Percentiles rank a stretch among this genome's conserved stretches.
Conservation (phyloP, 2,329 filamentous ascomycete species). For the Ploettnerulaceae sp. region DNA sequence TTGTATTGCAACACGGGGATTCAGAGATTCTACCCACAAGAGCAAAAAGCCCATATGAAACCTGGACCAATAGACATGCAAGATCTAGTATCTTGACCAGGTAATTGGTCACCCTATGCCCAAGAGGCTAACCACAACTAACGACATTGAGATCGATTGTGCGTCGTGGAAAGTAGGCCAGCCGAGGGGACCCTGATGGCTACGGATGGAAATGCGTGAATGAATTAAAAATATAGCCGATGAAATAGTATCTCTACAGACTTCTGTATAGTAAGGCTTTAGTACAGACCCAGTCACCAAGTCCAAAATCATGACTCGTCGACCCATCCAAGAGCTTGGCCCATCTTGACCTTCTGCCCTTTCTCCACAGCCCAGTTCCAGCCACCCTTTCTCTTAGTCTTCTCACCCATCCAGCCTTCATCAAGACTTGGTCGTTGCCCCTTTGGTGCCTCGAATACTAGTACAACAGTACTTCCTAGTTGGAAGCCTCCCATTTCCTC, state of each 20-base stretch:
- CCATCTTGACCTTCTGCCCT: constrained; percentile 84
- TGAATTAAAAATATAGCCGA: too few species aligned
- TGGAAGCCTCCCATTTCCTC: constrained; percentile 99
- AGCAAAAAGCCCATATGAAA: too few species aligned
- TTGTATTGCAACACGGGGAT: constrained; percentile 6
- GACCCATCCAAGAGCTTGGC: constrained; percentile 76
- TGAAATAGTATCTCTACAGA: background rate
- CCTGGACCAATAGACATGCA: too few species aligned
- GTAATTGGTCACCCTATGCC: too few species aligned
- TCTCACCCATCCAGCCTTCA: constrained; percentile 52
- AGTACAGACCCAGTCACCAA: background rate
- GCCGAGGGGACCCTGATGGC: constrained; percentile 12
- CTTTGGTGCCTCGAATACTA: constrained; percentile 92
- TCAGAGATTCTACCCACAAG: too few species aligned
- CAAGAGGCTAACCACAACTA: too few species aligned
- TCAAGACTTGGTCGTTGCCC: constrained; percentile 52
- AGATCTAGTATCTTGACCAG: too few species aligned
- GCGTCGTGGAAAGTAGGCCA: too few species aligned
- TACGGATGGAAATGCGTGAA: too few species aligned
- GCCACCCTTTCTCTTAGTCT: constrained; percentile 55
- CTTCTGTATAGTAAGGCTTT: background rate
- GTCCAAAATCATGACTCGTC: constrained; percentile 40
- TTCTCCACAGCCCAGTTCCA: constrained; percentile 86
- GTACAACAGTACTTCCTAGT: constrained; percentile 87
- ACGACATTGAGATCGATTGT: too few species aligned